A percentile compares a stretch with the other conserved stretches of the same genome.
Conservation (phyloP, 1,284 basidiomycete genomes). For the Limonomyces culmigenus region DNA sequence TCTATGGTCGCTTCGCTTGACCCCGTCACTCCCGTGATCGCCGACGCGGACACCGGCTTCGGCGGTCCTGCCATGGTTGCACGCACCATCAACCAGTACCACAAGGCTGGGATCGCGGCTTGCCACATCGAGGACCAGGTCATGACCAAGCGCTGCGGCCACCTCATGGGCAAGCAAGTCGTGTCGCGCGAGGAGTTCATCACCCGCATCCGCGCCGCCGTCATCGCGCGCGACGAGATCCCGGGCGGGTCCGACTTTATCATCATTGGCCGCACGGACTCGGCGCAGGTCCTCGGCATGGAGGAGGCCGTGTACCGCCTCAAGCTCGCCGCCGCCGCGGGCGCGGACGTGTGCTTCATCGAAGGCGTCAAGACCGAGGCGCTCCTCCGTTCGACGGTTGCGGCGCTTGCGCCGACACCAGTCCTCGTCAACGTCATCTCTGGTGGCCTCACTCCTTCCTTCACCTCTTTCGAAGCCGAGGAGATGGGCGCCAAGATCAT, state of each 20-base stretch:
- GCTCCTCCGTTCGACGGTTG: conserved; percentile 45
- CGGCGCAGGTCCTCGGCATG: conserved; percentile 65
- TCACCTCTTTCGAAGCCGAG: not conserved
- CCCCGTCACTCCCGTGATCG: conserved; percentile 54
- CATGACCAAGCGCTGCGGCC: conserved; percentile 70
- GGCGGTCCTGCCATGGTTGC: conserved; percentile 66
- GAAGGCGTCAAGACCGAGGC: conserved; percentile 63
- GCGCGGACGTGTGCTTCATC: conserved; percentile 75
- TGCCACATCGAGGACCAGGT: conserved; percentile 77
- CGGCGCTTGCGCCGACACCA: conserved; percentile 52
- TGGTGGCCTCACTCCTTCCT: not conserved
- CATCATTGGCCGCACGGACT: conserved; percentile 72
- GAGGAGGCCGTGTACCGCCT: conserved; percentile 62
- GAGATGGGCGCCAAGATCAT: conserved; percentile 41
- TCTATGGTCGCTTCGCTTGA: conserved; percentile 47
- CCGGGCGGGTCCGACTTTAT: conserved; percentile 59
- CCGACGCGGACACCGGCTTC: conserved; percentile 72
- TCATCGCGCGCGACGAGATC: conserved; percentile 50
- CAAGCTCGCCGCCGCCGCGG: conserved; percentile 54
- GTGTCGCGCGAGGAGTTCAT: conserved; percentile 64
- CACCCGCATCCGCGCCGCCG: conserved; percentile 62
- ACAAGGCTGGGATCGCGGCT: conserved; percentile 54
- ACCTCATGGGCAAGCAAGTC: conserved; percentile 66
- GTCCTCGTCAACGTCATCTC: conserved; percentile 66
- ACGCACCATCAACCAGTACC: conserved; percentile 59